These are phyloP conservation scores for Aspergillus sergii DNA, from an alignment of 2,329 filamentous ascomycete species.

Conservation along the genomic window DNA sequence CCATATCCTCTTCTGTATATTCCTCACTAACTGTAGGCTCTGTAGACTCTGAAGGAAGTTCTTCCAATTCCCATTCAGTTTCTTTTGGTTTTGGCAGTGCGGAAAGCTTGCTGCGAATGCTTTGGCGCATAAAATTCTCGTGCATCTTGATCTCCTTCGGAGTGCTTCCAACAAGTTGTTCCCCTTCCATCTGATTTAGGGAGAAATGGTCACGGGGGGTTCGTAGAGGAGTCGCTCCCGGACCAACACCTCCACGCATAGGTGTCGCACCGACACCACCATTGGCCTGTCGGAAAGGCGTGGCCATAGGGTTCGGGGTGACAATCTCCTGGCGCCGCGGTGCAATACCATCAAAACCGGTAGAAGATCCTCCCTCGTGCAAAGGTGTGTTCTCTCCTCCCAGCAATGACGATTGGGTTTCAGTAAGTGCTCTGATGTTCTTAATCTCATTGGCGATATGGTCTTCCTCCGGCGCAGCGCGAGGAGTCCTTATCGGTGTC, in stretches of 20 bases:
- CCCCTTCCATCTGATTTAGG: conserved; percentile 71
- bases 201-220: conserved; percentile 87
- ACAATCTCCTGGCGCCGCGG: conserved; percentile 78
- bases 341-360: conserved; percentile 82
- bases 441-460: conserved; percentile 94
- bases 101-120: conserved; percentile 66
- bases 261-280: conserved; percentile 70
- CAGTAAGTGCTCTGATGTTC: conserved; percentile 88
- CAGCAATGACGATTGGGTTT: conserved; percentile 89
- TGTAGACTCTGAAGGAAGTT: conserved; percentile 75
- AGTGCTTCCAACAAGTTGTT: conserved; percentile 71
- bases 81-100: conserved; percentile 90
- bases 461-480: conserved; percentile 89
- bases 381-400: conserved; percentile 93
- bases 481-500: conserved; percentile 89
- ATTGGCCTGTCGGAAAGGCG: conserved; percentile 71
- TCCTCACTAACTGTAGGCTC: conserved; percentile 58
- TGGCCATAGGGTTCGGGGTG: conserved; percentile 96
- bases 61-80: conserved; percentile 88
- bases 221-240: conserved; percentile 80
- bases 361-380: conserved; percentile 77
- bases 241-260: conserved; percentile 58
- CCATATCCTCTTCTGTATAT: conserved; percentile 66
- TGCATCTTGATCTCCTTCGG: conserved; percentile 73
- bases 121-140: conserved; percentile 68